phyloP scores from a whole-genome alignment of 225 moss, liverwort and hornwort genomes.

The Thuidium tamariscinum region DNA sequence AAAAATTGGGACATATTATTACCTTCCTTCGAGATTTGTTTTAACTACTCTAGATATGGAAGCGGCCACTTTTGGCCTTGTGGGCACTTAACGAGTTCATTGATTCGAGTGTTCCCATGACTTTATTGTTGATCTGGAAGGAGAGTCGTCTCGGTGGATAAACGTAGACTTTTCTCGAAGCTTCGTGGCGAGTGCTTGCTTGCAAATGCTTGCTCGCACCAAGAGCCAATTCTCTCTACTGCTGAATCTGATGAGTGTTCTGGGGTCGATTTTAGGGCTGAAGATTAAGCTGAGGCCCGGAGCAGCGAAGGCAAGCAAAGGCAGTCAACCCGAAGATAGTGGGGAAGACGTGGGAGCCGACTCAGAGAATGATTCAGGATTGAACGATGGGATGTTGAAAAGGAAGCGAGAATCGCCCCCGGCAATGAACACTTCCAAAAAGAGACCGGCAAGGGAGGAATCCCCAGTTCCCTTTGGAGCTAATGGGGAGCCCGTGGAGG shows the following conservation, averaged over 20 bases:
- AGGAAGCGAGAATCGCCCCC: slow-evolving; percentile 30
- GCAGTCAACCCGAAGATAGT: slow-evolving; percentile 14
- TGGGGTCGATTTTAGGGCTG: slow-evolving; percentile 17
- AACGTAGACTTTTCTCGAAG: background rate
- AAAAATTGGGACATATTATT: background rate
- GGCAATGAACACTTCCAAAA: slow-evolving; percentile 8
- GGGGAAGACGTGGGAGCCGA: slow-evolving; percentile 31
- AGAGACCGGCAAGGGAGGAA: slow-evolving; percentile 23
- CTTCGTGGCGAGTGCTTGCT: background rate
- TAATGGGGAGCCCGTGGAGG: slow-evolving; percentile 57
- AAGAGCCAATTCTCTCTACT: background rate
- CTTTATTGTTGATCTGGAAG: background rate
- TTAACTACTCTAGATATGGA: background rate
- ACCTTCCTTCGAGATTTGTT: background rate
- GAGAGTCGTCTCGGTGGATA: background rate
- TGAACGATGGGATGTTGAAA: slow-evolving; percentile 26
- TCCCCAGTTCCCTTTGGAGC: slow-evolving; percentile 28
- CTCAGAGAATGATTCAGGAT: slow-evolving; percentile 28
- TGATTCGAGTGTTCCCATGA: background rate
- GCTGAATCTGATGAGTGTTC: background rate
- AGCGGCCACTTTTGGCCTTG: background rate
- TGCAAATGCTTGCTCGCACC: background rate
- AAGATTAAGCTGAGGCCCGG: slow-evolving; percentile 34
- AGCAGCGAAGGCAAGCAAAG: slow-evolving; percentile 1
- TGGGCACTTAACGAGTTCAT: background rate